Conservation (phyloP, 202 grass and related monocot species). For the Schoenoplectus tabernaemontani region DNA sequence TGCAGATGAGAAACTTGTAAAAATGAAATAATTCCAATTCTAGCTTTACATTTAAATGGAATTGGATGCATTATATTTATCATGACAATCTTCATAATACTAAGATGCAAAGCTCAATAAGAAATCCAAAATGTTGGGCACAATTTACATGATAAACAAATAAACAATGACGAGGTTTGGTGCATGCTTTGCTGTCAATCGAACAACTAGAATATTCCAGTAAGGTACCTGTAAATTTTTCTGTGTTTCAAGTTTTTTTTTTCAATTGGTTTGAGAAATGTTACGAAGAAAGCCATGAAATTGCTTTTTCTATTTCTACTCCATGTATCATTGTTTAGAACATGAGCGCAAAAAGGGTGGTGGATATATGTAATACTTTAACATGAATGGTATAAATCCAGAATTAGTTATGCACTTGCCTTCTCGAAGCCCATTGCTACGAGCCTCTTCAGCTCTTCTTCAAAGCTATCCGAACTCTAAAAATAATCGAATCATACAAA, state of each 20-base stretch:
- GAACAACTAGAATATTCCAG: not conserved
- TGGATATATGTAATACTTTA: not conserved
- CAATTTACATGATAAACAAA: not conserved
- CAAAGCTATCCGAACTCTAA: slow-evolving; percentile 74
- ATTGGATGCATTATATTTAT: not conserved
- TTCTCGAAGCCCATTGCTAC: slow-evolving; percentile 93
- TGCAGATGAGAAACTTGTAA: not conserved
- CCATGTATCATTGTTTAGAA: not conserved
- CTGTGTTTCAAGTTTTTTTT: not conserved
- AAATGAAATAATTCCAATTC: not conserved
- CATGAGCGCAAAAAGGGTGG: not conserved
- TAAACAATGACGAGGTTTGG: not conserved
- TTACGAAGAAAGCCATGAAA: not conserved
- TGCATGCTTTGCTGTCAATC: not conserved
- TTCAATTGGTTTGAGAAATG: not conserved
- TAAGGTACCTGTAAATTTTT: not conserved
- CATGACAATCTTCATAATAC: not conserved
- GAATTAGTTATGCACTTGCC: slow-evolving; percentile 34
- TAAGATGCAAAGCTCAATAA: not conserved
- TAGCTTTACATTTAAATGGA: not conserved
- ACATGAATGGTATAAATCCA: not conserved
- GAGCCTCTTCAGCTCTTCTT: slow-evolving; percentile 88
- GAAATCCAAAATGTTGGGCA: not conserved
- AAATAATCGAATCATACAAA: slow-evolving; percentile 28
- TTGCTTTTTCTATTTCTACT: not conserved